These are phyloP conservation scores for Skeletonema grethae DNA, from an alignment of 108 stramenopile genomes.

Conservation along the genomic window DNA sequence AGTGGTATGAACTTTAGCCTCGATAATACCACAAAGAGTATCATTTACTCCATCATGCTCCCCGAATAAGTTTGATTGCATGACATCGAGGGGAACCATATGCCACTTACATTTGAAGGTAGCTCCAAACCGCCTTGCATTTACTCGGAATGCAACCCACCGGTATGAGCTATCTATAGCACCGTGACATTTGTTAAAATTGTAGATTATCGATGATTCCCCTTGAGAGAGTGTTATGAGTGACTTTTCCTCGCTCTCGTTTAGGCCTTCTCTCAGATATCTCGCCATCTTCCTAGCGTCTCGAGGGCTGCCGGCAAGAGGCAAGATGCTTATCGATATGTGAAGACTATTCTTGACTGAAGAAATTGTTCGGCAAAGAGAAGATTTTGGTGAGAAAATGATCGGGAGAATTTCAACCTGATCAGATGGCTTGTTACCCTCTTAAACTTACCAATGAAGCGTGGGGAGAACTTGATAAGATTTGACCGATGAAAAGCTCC, in stretches of 20 bases:
- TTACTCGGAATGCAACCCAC: conserved; percentile 37
- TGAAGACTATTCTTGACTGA: conserved; percentile 37
- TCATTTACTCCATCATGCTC: conserved; percentile 24
- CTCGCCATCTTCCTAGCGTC: conserved; percentile 21
- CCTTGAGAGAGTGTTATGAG: conserved; percentile 14
- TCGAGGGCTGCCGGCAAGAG: conserved; percentile 16
- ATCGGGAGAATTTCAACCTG: neutral
- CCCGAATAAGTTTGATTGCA: conserved; percentile 7
- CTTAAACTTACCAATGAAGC: conserved; percentile 18
- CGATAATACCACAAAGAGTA: conserved; percentile 20
- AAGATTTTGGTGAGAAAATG: neutral
- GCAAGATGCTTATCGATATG: conserved; percentile 29
- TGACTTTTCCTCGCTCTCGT: conserved; percentile 7
- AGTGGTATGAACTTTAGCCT: conserved; percentile 18
- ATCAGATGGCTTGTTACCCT: neutral
- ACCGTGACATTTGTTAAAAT: conserved; percentile 9
- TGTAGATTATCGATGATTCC: conserved; percentile 35
- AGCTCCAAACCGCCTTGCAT: conserved; percentile 7
- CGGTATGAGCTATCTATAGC: neutral
- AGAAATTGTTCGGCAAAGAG: neutral
- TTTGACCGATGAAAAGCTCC: conserved; percentile 35
- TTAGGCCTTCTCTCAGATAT: conserved; percentile 10
- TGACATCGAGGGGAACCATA: conserved; percentile 13
- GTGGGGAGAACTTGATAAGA: conserved; percentile 21
- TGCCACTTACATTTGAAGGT: conserved; percentile 29